Evolutionary conservation across 2,329 filamentous ascomycete species (phyloP), one percentile per base, ranked within the genome.

Genomic region (Trichoderma brevicompactum): DNA sequence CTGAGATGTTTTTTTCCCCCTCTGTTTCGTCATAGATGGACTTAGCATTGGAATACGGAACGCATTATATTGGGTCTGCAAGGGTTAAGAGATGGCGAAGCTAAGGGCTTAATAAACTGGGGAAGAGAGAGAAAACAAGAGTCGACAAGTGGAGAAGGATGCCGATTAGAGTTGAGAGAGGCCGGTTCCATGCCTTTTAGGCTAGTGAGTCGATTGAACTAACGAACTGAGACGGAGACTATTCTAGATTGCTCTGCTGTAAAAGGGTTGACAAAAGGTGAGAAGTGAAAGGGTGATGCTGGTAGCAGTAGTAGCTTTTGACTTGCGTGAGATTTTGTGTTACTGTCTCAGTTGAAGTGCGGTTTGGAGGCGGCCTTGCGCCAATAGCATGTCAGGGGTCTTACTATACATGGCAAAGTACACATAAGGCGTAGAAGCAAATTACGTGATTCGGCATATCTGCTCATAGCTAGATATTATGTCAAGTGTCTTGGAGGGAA

Each of bases 1-100:
- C 32, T 60, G 64, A 65, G 64, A 43, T 65, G 64, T 65, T 65
- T 65, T 64, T 64, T 58, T n/a, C n/a, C n/a, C n/a, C 34, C 15
- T 17, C 8, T 10, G 59, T 43, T 63, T 63, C 49, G 49, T 63
- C 59, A 63, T 46, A 23, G 17, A 23, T 1, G 1, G 44, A 46
- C 7, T 19, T 23, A 46, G 38, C 15, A 36, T n/a, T 17, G 40
- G 38, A 12, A 34, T 44, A 34, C 59, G 40, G 46, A 62, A 44
- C 48, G 40, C 17, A 53, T 44, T 53, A 53, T 23, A 53, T 34
- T 54, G 49, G 59, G 49, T 52, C 58, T 34, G 32, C 28, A 34
- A 58, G 41, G 54, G 34, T 28, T 28, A 41, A 19, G 23, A 28
- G 46, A 19, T 46, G 46, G 46, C 17, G 41, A 46, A 48, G 44